Percentiles rank a stretch among this genome's conserved stretches.
Evolutionary conservation across 768 basidiomycete genomes (phyloP).

Genomic region (Boletus rubropictus): DNA sequence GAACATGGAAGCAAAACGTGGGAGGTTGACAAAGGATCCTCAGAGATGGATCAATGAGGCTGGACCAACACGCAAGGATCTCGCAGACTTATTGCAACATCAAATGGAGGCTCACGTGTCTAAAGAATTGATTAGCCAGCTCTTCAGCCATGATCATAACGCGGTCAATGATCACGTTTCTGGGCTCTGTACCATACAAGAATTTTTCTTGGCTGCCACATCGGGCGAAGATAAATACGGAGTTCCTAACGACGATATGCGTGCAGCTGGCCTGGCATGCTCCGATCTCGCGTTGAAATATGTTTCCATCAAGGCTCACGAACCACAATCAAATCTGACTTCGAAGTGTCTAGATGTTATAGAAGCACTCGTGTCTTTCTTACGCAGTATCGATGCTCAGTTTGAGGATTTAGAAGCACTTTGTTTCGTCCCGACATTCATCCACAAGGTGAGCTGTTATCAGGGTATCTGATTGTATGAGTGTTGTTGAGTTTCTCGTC

Average conservation of each 20-base stretch:
- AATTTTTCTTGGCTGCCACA: constrained; percentile 62
- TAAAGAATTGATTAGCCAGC: constrained; percentile 62
- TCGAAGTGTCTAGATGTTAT: constrained; percentile 86
- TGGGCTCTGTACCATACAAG: constrained; percentile 69
- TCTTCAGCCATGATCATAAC: constrained; percentile 95
- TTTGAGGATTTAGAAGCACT: constrained; percentile 81
- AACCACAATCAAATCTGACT: constrained; percentile 84
- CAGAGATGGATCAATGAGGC: constrained; percentile 83
- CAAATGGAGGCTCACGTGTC: constrained; percentile 89
- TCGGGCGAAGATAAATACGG: constrained; percentile 51
- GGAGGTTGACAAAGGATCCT: constrained; percentile 67
- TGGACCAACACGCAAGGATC: constrained; percentile 77
- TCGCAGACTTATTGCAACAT: constrained; percentile 76
- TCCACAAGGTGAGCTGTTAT: constrained; percentile 65
- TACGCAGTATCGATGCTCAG: constrained; percentile 69
- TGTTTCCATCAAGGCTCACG: constrained; percentile 80
- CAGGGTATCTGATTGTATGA: not conserved
- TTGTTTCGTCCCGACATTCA: constrained; percentile 83
- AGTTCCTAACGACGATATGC: constrained; percentile 41
- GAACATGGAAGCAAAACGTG: constrained; percentile 47
- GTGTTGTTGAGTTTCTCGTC: constrained; percentile 1
- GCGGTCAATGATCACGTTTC: constrained; percentile 87
- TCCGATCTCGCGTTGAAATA: constrained; percentile 93
- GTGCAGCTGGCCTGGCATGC: constrained; percentile 72
- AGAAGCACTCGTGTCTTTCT: constrained; percentile 69